Conservation (phyloP, 305 asterid species). For the Petunia hybrid region DNA sequence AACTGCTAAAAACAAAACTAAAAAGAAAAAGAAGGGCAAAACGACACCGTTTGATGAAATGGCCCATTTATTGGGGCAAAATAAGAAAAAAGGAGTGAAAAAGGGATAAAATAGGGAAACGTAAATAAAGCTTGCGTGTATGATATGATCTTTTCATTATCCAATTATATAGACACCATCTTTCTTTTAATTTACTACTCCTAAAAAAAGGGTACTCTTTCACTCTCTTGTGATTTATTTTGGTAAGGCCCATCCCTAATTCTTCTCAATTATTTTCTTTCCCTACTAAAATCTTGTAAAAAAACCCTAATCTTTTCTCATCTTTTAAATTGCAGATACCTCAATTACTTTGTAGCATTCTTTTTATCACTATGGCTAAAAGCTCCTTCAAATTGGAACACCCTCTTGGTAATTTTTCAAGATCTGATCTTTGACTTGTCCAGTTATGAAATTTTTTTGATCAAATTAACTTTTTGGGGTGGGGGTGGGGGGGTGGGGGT, state of each 20-base stretch:
- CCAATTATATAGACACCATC: background rate
- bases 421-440: conserved; percentile 26
- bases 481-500: too few species aligned
- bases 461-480: background rate
- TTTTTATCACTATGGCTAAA: conserved; percentile 65
- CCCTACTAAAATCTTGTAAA: background rate
- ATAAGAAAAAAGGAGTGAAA: background rate
- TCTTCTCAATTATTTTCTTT: background rate
- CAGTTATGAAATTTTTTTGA: background rate
- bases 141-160: background rate
- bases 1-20: too few species aligned
- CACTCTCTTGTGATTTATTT: conserved; percentile 25
- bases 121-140: background rate
- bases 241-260: conserved; percentile 32
- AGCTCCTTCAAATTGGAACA: conserved; percentile 90
- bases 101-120: conserved; percentile 1
- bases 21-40: background rate
- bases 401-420: conserved; percentile 75
- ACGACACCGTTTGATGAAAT: background rate
- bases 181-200: too few species aligned
- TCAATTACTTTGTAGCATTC: background rate
- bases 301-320: conserved; percentile 39
- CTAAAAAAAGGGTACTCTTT: background rate
- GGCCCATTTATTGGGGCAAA: background rate
- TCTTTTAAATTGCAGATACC: conserved; percentile 32